These are phyloP conservation scores for Trifolium repens DNA, from an alignment of 306 rosid species.

Conservation along the genomic window DNA sequence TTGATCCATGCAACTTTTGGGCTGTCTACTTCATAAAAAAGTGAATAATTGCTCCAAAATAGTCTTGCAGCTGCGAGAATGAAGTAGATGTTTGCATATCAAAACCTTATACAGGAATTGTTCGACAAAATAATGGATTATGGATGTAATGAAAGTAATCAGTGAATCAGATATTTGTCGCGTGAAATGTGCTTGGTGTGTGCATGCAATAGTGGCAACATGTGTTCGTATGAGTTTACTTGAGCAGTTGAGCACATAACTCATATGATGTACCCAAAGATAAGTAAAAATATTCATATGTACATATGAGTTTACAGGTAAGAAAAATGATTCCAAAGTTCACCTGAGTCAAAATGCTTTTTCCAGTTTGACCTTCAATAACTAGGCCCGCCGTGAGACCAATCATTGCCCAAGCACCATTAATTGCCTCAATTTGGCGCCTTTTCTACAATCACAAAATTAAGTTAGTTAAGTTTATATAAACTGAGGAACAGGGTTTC, in stretches of 20 bases:
- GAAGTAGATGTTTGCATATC: constrained; percentile 18
- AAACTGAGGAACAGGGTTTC: constrained; percentile 29
- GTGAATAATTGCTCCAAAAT: constrained; percentile 58
- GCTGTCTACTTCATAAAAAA: constrained; percentile 56
- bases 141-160: constrained; percentile 31
- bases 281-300: not conserved
- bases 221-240: not conserved
- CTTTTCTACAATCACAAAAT: constrained; percentile 61
- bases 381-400: constrained; percentile 89
- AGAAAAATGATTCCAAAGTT: constrained; percentile 21
- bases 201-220: not conserved
- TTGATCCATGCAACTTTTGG: constrained; percentile 19
- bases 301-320: not conserved
- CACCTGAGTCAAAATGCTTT: constrained; percentile 77
- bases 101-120: constrained; percentile 30
- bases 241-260: not conserved
- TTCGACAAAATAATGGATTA: constrained; percentile 26
- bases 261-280: constrained; percentile 16
- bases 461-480: constrained; percentile 37
- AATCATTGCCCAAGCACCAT: constrained; percentile 98
- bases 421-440: constrained; percentile 87
- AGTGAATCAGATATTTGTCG: constrained; percentile 21
- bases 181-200: constrained; percentile 10
- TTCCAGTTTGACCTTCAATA: constrained; percentile 86
- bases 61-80: constrained; percentile 70